Percentiles rank a stretch among this genome's conserved stretches.
phyloP scores from a whole-genome alignment of 306 rosid species.

The Cucurbita argyrosperma region DNA sequence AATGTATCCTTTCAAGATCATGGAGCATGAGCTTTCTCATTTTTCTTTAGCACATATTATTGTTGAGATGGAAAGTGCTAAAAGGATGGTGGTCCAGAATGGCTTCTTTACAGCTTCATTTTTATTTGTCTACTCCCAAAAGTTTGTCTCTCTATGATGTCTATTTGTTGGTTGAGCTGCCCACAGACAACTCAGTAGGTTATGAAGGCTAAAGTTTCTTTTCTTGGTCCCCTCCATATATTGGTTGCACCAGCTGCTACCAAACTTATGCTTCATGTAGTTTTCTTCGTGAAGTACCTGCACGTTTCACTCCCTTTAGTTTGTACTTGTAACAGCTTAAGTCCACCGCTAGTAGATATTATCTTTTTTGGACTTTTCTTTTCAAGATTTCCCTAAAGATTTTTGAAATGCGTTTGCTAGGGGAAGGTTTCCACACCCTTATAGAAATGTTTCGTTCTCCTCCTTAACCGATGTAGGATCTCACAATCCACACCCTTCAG shows the following conservation, averaged over 20 bases:
- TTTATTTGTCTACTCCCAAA: slow-evolving; percentile 21
- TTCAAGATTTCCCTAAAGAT: too few relatives aligned
- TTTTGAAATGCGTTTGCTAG: too few relatives aligned
- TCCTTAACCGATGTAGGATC: too few relatives aligned
- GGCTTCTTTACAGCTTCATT: slow-evolving; percentile 19
- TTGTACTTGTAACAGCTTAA: neutral
- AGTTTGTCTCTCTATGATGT: slow-evolving; percentile 21
- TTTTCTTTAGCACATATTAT: slow-evolving; percentile 30
- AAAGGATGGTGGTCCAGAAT: slow-evolving; percentile 39
- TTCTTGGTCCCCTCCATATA: slow-evolving; percentile 17
- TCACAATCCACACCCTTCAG: too few relatives aligned
- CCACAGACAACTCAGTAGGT: slow-evolving; percentile 17
- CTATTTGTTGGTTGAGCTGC: slow-evolving; percentile 27
- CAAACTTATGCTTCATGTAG: neutral
- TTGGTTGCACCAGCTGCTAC: slow-evolving; percentile 4
- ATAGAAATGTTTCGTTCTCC: too few relatives aligned
- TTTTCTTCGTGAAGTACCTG: neutral
- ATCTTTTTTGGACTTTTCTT: too few relatives aligned
- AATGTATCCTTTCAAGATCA: slow-evolving; percentile 36
- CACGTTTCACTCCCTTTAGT: neutral
- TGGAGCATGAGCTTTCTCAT: slow-evolving; percentile 27
- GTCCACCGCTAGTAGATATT: too few relatives aligned
- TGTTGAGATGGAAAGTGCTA: slow-evolving; percentile 30
- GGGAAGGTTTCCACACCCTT: too few relatives aligned
- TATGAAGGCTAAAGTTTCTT: slow-evolving; percentile 29